Conservation (phyloP, 371 early-diverging fungal genomes). For the Mortierella sp. region DNA sequence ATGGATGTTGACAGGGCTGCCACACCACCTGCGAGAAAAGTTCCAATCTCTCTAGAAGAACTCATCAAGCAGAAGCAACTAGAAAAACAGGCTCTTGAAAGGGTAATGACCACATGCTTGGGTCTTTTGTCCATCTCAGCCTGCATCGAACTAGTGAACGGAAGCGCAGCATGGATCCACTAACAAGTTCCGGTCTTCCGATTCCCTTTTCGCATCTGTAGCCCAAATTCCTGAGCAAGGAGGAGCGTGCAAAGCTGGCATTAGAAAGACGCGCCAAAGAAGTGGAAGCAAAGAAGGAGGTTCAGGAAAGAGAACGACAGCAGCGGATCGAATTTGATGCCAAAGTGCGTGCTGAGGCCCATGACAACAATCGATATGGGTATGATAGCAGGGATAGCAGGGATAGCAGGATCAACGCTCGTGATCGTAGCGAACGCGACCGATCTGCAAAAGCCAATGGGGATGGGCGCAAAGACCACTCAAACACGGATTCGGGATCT, state of each 20-base stretch:
- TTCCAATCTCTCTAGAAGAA: constrained; percentile 83
- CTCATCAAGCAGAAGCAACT: constrained; percentile 72
- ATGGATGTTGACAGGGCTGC: constrained; percentile 29
- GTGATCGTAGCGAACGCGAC: constrained; percentile 37
- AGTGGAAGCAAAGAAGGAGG: constrained; percentile 75
- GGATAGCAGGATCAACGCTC: constrained; percentile 19
- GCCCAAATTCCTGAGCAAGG: constrained; percentile 92
- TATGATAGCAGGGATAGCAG: constrained; percentile 45
- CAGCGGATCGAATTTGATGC: constrained; percentile 66
- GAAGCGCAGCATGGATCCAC: not conserved
- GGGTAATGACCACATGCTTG: constrained; percentile 6
- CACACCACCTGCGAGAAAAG: constrained; percentile 55
- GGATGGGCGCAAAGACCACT: constrained; percentile 27
- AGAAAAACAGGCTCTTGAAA: constrained; percentile 59
- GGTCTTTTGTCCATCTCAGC: not conserved
- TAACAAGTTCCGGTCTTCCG: no score
- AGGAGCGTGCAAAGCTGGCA: constrained; percentile 89
- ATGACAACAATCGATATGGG: constrained; percentile 47
- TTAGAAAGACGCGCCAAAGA: constrained; percentile 85
- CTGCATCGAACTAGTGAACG: not conserved
- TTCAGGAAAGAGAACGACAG: constrained; percentile 73
- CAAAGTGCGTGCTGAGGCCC: constrained; percentile 61
- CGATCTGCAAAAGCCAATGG: constrained; percentile 38
- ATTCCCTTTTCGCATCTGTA: constrained; percentile 41
- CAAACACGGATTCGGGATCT: constrained; percentile 23